Conservation (phyloP, 2,329 filamentous ascomycete genomes). For the Didymella sp. region DNA sequence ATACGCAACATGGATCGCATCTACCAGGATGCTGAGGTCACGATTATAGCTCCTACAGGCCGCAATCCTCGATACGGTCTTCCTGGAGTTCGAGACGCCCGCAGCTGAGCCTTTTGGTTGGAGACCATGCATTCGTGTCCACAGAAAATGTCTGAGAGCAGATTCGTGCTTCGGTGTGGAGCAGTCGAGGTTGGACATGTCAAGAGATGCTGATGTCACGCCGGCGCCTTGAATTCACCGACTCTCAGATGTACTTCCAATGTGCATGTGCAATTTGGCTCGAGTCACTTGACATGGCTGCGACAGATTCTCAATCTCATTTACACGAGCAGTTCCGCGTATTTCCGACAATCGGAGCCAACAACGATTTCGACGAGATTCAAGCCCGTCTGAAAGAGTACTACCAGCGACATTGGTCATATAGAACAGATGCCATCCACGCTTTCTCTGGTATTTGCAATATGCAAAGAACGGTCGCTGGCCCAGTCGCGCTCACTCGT, state of each 20-base stretch:
- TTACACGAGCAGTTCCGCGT: not conserved
- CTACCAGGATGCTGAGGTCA: not conserved
- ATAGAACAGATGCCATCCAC: not conserved
- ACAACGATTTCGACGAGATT: not conserved
- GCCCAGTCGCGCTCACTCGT: not conserved
- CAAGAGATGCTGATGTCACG: not conserved
- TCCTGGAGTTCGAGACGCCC: not conserved
- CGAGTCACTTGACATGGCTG: not conserved
- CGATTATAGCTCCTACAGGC: constrained; percentile 4
- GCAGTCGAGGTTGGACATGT: not conserved
- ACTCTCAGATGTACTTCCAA: constrained; percentile 1
- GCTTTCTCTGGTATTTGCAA: not conserved
- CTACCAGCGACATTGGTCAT: not conserved
- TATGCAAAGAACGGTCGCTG: not conserved
- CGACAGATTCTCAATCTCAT: no score
- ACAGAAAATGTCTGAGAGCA: not conserved
- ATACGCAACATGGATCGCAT: constrained; percentile 12
- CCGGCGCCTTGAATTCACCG: not conserved
- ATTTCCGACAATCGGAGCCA: not conserved
- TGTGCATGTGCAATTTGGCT: not conserved
- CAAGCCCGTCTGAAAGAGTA: not conserved
- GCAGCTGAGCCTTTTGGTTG: not conserved
- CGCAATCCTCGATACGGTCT: not conserved
- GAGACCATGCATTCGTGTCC: not conserved
- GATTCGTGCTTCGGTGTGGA: not conserved